Base-by-base conservation (phyloP, 345 rosid genomes). In the Eucalyptus erythrocorys region DNA sequence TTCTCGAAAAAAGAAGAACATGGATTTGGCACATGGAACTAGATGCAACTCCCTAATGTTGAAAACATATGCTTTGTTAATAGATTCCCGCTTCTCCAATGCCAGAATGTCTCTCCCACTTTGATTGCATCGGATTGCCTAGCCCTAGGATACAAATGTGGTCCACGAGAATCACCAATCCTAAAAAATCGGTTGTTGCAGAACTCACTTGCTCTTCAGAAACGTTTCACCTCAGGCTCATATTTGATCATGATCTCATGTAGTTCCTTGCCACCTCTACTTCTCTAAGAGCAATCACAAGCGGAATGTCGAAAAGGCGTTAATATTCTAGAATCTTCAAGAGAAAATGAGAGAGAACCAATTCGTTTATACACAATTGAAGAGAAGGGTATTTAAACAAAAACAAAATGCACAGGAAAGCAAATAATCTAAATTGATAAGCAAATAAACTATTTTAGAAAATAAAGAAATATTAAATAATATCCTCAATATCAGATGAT, bases 121-220 rank as follows among this genome's bases (percentile, higher is more conserved):
- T 49, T 49, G 17, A 49, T 49, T 49, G 51, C 51, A 49, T 49
- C 6, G 51, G 51, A 49, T 14, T 14, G 17, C 17, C 6, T 49
- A 49, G 51, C 51, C 51, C 17, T 49, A 49, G 6, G 97, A 94
- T 27, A 96, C 90, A 17, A 3, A 49, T 14, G 51, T 49, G 51
- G 17, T 49, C 51, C 51, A 49, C 51, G 51, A 49, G 50, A 48
- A 48, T 48, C 50, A 14, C 7, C 17, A 7, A 49, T 49, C 17
- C 7, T 49, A 49, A 49, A 14, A 49, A 49, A 49, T 49, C 51
- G 51, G 17, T 49, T 49, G 51, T 50, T 50, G 9, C 4, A 50
- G 22, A 50, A 17, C 8, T 51, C 22, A 7, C 22, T 1, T 51
- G 51, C 51, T 24, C 5, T 24, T 24, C 4, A 24, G 30, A 55